Base-by-base conservation (phyloP, 768 basidiomycete genomes). In the Kwoniella europaea region DNA sequence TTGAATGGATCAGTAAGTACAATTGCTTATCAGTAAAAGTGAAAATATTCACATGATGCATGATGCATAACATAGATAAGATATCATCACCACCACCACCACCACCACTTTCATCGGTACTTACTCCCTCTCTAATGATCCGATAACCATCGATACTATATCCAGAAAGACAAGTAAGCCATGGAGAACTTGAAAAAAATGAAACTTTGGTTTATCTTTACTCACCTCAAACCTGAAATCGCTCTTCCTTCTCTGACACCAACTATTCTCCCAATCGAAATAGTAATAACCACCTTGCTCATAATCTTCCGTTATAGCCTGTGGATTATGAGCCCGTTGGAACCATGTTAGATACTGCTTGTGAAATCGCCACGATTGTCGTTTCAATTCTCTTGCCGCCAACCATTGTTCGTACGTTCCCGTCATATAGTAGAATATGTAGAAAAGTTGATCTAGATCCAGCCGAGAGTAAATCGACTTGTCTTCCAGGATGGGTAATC, bases 281-380 rank as follows among this genome's bases (percentile, higher is more conserved):
- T 99, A 99, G 43, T 97, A 92, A 84, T 99, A 99, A 15, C 97
- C 94, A 15, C 97, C 97, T 85, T 98, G 95, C 85, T 99, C 97
- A 83, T 98, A 99, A 83, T 98, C 96, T 77, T 98, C 96, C 63
- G 97, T 99, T 82, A 99, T 98, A 1, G 94, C 94, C 80, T 96
- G 93, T 10, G 97, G 97, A 80, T 98, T 95, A 24, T 93, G 94
- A 79, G 97, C 93, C 46, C 97, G 89, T 84, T 98, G 97, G 89
- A 99, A 99, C 95, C 97, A 99, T 41, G 97, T 99, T 71, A 99
- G 86, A 82, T 98, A 99, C 85, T 98, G 98, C 71, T 98, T 92
- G 84, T 99, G 97, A 87, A 98, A 99, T 60, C 97, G 90, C 97
- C 97, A 99, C 52, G 93, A 94, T 82, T 98, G 96, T 61, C 92